phyloP scores from a whole-genome alignment of 2,329 filamentous ascomycete genomes.

The Stagonosporopsis chrysanthemi region DNA sequence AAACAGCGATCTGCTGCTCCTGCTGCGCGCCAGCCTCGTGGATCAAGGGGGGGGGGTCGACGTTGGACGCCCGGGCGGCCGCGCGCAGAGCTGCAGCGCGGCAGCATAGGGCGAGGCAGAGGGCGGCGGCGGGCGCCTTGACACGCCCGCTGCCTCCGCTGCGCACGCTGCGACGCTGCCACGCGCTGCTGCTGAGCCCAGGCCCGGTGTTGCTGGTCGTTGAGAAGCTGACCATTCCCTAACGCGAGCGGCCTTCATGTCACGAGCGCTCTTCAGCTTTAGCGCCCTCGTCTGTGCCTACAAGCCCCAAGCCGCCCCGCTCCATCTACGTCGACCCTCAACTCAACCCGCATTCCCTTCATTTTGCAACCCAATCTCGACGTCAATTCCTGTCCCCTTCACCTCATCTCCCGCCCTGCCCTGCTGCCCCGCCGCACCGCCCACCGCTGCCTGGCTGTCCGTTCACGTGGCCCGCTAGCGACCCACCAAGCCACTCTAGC shows the following conservation, averaged over 20 bases:
- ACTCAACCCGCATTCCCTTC: conserved; percentile 30
- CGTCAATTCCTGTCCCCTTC: conserved; percentile 34
- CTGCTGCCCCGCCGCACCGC: conserved; percentile 3
- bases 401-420: conserved; percentile 12
- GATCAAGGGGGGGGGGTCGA: neutral
- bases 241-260: conserved; percentile 27
- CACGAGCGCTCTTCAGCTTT: conserved; percentile 25
- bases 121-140: conserved; percentile 19
- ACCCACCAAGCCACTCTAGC: conserved; percentile 23
- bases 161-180: conserved; percentile 2
- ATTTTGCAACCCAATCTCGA: conserved; percentile 30
- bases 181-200: conserved; percentile 26
- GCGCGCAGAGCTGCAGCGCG: neutral
- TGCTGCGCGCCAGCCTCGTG: conserved; percentile 20
- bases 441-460: conserved; percentile 25
- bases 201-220: conserved; percentile 22
- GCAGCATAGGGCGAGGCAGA: neutral
- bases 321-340: conserved; percentile 34
- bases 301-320: conserved; percentile 33
- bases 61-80: neutral
- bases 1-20: conserved; percentile 29
- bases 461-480: conserved; percentile 32
- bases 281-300: conserved; percentile 24
- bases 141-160: conserved; percentile 8
- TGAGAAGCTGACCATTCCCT: conserved; percentile 28